Conservation (phyloP, 768 basidiomycete species). For the Collybia mongolica region DNA sequence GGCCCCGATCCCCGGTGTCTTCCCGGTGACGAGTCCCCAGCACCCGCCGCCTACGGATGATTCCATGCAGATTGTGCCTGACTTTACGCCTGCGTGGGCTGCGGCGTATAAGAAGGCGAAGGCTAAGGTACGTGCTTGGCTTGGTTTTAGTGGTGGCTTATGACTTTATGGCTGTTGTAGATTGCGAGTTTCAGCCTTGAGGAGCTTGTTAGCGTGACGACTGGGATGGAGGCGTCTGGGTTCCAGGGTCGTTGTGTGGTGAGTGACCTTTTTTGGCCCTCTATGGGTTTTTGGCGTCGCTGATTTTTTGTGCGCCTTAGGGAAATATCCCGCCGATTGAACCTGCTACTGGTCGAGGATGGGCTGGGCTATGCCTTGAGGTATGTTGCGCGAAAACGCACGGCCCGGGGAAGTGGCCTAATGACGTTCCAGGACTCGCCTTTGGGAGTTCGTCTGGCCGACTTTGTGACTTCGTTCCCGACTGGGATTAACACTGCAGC, state of each 20-base stretch:
- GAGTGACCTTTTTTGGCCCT: slow-evolving; percentile 21
- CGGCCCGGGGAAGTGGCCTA: not conserved
- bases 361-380: slow-evolving; percentile 55
- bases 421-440: slow-evolving; percentile 35
- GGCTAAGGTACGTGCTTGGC: slow-evolving; percentile 24
- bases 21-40: slow-evolving; percentile 41
- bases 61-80: slow-evolving; percentile 11
- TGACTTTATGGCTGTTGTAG: slow-evolving; percentile 11
- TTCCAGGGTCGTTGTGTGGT: slow-evolving; percentile 49
- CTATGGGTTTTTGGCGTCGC: not conserved
- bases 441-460: slow-evolving; percentile 59
- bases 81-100: slow-evolving; percentile 34
- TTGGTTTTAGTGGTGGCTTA: too few relatives aligned
- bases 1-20: slow-evolving; percentile 41
- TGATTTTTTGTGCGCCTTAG: slow-evolving; percentile 4
- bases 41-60: slow-evolving; percentile 40
- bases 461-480: slow-evolving; percentile 62
- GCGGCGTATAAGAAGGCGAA: slow-evolving; percentile 43
- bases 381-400: slow-evolving; percentile 16
- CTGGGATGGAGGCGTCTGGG: slow-evolving; percentile 41
- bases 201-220: slow-evolving; percentile 46
- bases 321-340: slow-evolving; percentile 44
- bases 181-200: slow-evolving; percentile 37
- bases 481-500: slow-evolving; percentile 64
- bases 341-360: slow-evolving; percentile 20